Evolutionary conservation across 2,329 filamentous ascomycete genomes (phyloP), one percentile per base, ranked within the genome.

Genomic region (Penicillium brevicompactum): DNA sequence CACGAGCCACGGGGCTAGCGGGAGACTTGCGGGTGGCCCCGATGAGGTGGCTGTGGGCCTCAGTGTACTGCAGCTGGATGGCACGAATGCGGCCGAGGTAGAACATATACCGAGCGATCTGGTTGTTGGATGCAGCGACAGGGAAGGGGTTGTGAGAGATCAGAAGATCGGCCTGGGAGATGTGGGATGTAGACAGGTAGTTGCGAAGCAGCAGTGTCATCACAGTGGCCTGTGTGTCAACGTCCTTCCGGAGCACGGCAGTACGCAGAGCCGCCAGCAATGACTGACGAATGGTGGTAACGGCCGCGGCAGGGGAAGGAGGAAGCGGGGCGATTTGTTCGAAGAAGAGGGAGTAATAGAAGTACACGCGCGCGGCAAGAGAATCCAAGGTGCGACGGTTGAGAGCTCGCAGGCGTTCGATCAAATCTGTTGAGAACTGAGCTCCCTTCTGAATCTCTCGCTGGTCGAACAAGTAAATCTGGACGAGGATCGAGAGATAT

Each of bases 91-190:
- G 91, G 58, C 94, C 94, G 11, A 99, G 85, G 76, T 99, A 99
- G 83, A 96, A 99, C 55, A 97, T 82, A 79, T 96, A 99, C 58
- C 94, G 87, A 60, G 94, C 95, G 62, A 99, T 92, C 79, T 99
- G 94, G 75, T 97, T 99, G 80, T 97, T 99, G 62, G 92, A 91
- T 4, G 94, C 94, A 68, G 91, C 91, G 60, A 92, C 84, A 5
- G 94, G 94, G 76, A 99, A 97, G 71, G 94, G 88, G 30, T 94
- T 96, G 78, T 99, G 94, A 31, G 91, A 93, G 60, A 99, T 91
- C 55, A 99, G 85, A 38, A 97, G 85, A 76, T 99, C 94, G 65
- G 94, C 94, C 79, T 99, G 94, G 53, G 90, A 89, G 76, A 99
- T 97, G 76, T 97, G 93, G 63, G 94, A 96, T 43, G 93, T 97